Percentiles rank a stretch among this genome's conserved stretches.
Evolutionary conservation across 352 stramenopile genomes (phyloP).

Genomic region (Globisporangium paroecandrum): DNA sequence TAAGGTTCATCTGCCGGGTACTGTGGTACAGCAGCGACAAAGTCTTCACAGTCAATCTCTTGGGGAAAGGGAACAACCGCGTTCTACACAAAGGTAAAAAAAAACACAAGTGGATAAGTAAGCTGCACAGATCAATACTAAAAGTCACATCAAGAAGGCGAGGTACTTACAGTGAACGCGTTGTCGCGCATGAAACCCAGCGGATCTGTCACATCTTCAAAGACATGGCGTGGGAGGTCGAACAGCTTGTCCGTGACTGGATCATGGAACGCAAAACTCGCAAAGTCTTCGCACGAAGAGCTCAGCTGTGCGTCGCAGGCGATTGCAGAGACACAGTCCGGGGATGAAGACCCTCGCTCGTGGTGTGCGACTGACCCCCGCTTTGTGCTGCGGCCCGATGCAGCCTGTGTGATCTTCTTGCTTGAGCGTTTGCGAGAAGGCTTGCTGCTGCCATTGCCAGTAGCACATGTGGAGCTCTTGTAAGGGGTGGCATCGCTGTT

Average conservation of each 20-base stretch:
- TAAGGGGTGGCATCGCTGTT: not conserved
- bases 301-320: not conserved
- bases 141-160: not conserved
- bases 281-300: slow-evolving; percentile 15
- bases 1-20: not conserved
- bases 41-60: slow-evolving; percentile 6
- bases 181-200: slow-evolving; percentile 15
- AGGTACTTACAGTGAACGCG: slow-evolving; percentile 4
- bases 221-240: slow-evolving; percentile 16
- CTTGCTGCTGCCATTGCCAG: not conserved
- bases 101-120: not conserved
- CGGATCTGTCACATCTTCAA: slow-evolving; percentile 18
- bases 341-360: slow-evolving; percentile 18
- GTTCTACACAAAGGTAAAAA: slow-evolving; percentile 1
- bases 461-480: not conserved
- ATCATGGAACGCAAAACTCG: slow-evolving; percentile 16
- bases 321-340: slow-evolving; percentile 16
- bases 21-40: not conserved
- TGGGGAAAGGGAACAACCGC: not conserved
- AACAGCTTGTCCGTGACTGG: slow-evolving; percentile 15
- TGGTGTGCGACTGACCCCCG: slow-evolving; percentile 4
- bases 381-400: not conserved
- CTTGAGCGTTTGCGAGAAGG: slow-evolving; percentile 9
- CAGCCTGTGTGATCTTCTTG: slow-evolving; percentile 11
- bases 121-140: not conserved